Conservation (phyloP, 2,329 filamentous ascomycete genomes). For the Cordyceps militaris region DNA sequence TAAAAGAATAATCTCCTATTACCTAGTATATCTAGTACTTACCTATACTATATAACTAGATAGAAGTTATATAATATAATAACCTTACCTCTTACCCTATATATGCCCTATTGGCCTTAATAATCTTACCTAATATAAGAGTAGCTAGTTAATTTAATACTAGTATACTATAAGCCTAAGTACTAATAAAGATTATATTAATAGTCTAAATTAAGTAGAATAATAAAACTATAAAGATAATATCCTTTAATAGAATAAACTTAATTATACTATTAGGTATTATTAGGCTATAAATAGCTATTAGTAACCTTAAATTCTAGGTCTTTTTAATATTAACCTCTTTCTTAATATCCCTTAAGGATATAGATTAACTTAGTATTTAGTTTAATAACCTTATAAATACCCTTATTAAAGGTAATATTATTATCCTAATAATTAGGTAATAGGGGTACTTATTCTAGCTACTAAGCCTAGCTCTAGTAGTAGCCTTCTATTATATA, state of each 20-base stretch:
- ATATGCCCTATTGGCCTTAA: background rate
- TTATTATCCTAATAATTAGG: background rate
- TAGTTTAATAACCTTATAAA: background rate
- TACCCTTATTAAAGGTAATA: background rate
- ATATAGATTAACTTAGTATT: background rate
- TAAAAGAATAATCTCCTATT: no score
- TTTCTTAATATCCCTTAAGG: background rate
- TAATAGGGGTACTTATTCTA: background rate
- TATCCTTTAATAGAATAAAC: background rate
- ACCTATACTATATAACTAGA: background rate
- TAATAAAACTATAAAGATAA: background rate
- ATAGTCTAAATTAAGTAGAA: background rate
- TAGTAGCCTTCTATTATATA: background rate
- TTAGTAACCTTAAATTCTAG: background rate
- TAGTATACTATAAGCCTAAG: background rate
- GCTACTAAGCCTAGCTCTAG: background rate
- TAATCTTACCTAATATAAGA: background rate
- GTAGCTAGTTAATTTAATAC: background rate
- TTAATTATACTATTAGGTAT: background rate
- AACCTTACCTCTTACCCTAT: background rate
- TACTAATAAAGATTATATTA: background rate
- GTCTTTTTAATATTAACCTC: background rate
- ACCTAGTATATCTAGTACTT: no score
- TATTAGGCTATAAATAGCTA: background rate
- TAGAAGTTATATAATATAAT: background rate